phyloP scores from a whole-genome alignment of 108 stramenopile species.

The Thalassiosira profunda region DNA sequence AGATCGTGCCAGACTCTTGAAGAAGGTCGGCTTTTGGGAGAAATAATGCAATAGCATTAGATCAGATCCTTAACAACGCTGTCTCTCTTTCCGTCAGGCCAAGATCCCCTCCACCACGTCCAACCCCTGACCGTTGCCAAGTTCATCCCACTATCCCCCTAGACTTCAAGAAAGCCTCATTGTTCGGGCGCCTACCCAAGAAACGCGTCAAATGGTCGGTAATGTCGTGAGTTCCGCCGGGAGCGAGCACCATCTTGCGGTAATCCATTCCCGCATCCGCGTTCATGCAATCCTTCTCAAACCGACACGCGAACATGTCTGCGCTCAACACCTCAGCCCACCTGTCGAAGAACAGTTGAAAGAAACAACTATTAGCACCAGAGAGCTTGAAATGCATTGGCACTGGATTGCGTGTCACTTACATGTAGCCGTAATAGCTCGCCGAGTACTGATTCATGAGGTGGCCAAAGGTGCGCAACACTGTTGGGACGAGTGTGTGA shows the following conservation, averaged over 20 bases:
- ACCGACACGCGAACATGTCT: conserved; percentile 48
- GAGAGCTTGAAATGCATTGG: too few relatives aligned
- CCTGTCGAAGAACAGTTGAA: too few relatives aligned
- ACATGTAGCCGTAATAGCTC: conserved; percentile 52
- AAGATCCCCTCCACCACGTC: too few relatives aligned
- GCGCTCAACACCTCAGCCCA: conserved; percentile 47
- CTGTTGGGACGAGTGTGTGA: too few relatives aligned
- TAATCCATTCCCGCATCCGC: conserved; percentile 50
- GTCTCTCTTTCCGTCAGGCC: too few relatives aligned
- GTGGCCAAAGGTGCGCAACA: conserved; percentile 54
- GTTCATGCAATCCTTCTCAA: conserved; percentile 46
- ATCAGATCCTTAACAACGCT: too few relatives aligned
- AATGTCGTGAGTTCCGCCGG: conserved; percentile 49
- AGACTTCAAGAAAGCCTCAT: conserved; percentile 51
- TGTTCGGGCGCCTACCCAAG: conserved; percentile 39
- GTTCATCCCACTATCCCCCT: neutral
- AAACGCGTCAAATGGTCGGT: conserved; percentile 49
- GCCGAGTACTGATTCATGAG: conserved; percentile 61
- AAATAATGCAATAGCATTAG: too few relatives aligned
- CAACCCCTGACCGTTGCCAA: too few relatives aligned
- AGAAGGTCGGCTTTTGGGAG: too few relatives aligned
- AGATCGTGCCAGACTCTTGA: too few relatives aligned
- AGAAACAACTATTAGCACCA: too few relatives aligned
- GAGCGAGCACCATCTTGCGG: conserved; percentile 48
- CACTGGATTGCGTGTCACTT: conserved; percentile 48